Percentiles rank a stretch among this genome's conserved stretches.
Conservation (phyloP, 2,329 filamentous ascomycete species). For the Penicillium sp. region DNA sequence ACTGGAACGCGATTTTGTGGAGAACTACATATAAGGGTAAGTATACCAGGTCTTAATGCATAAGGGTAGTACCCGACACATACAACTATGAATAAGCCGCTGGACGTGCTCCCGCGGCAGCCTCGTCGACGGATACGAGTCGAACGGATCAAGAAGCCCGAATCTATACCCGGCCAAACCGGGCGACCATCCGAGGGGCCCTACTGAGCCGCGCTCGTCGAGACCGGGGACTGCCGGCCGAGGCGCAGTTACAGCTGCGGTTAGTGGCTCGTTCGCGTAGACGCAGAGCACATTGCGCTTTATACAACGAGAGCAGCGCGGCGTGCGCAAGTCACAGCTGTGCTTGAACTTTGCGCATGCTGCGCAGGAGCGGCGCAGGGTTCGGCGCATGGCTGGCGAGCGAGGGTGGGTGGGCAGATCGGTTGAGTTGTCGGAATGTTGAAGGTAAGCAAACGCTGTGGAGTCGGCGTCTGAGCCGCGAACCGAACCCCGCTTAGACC, state of each 20-base stretch:
- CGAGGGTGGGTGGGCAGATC: background rate
- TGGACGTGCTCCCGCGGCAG: constrained; percentile 58
- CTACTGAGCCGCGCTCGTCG: constrained; percentile 17
- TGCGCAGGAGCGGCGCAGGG: constrained; percentile 62
- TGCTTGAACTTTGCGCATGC: constrained; percentile 62
- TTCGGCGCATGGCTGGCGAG: constrained; percentile 53
- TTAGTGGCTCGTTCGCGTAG: constrained; percentile 61
- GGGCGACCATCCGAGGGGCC: constrained; percentile 1
- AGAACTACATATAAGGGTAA: constrained; percentile 49
- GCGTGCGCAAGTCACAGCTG: constrained; percentile 60
- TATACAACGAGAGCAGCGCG: constrained; percentile 60
- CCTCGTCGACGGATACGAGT: constrained; percentile 60
- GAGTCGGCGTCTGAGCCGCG: background rate
- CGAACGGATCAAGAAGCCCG: constrained; percentile 59
- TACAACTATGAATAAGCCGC: constrained; percentile 62
- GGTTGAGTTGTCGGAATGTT: background rate
- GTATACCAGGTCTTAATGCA: too few relatives aligned
- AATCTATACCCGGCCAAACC: constrained; percentile 34
- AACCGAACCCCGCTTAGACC: background rate
- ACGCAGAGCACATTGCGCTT: constrained; percentile 55
- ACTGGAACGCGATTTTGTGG: constrained; percentile 63
- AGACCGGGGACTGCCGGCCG: constrained; percentile 19
- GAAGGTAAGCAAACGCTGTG: background rate
- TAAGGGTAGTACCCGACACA: constrained; percentile 23
- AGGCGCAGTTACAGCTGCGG: constrained; percentile 20